Evolutionary conservation across 805 yeast genomes (phyloP), one percentile per base, ranked within the genome.

Genomic region (Torulaspora microellipsoides): DNA sequence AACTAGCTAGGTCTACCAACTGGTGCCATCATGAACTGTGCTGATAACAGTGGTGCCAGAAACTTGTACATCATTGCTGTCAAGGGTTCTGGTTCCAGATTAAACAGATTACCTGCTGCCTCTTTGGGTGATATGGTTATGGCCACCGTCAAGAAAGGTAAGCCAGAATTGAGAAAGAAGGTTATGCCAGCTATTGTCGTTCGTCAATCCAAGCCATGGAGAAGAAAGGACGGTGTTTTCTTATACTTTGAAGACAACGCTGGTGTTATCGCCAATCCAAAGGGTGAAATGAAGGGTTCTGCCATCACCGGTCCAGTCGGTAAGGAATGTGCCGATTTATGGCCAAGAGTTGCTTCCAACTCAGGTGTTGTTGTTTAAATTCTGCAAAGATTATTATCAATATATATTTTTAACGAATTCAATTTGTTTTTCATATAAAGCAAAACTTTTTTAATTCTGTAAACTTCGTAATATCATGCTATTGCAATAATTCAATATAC

Each of bases 251-350:
- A 93, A 83, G 99, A 93, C 80, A 93, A 93, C 71, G 99, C 99
- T 60, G 99, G 99, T 84, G 99, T 95, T 75, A 93, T 93, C 71
- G 99, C 93, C 74, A 93, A 93, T 81, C 99, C 99, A 72, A 93
- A 93, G 93, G 99, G 99, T 82, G 99, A 93, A 79, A 93, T 95
- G 99, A 93, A 93, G 83, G 99, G 99, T 78, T 95, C 99, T 64
- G 99, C 99, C 70, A 93, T 93, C 75, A 95, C 99, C 70, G 99
- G 99, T 76, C 99, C 99, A 70, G 99, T 93, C 71, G 98, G 97
- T 75, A 93, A 93, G 81, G 99, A 93, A 82, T 95, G 99, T 83
- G 99, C 99, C 73, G 99, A 93, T 73, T 85, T 93, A 76, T 93
- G 99, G 99, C 99, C 99, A 75, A 88, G 99, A 82, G 93, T 93